phyloP scores from a whole-genome alignment of 495 filamentous ascomycete species.

The Rusavskia elegans region DNA sequence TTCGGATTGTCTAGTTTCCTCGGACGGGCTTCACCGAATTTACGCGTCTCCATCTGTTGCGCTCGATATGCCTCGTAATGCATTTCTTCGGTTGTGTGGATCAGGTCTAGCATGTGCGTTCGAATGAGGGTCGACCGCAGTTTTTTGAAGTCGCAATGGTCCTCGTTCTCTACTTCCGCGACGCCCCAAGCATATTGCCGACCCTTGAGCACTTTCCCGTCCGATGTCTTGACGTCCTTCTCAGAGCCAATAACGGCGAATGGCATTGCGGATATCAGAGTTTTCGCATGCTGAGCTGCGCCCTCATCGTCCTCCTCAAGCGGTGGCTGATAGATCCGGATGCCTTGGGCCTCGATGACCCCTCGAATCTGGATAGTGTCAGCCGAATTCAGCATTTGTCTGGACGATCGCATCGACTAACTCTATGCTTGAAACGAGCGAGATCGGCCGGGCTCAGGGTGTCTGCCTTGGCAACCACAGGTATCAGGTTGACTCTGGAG shows the following conservation, averaged over 20 bases:
- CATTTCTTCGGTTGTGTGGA: slow-evolving; percentile 96
- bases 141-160: slow-evolving; percentile 99
- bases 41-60: slow-evolving; percentile 98
- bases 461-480: slow-evolving; percentile 95
- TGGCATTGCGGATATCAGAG: slow-evolving; percentile 90
- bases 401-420: slow-evolving; percentile 21
- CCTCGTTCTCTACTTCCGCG: slow-evolving; percentile 98
- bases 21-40: slow-evolving; percentile 94
- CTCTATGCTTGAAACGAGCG: slow-evolving; percentile 82
- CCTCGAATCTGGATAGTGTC: slow-evolving; percentile 55
- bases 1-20: slow-evolving; percentile 98
- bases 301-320: slow-evolving; percentile 96
- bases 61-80: slow-evolving; percentile 99
- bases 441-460: slow-evolving; percentile 87
- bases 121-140: slow-evolving; percentile 95
- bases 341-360: slow-evolving; percentile 93
- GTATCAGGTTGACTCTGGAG: slow-evolving; percentile 94
- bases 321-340: slow-evolving; percentile 97
- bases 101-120: slow-evolving; percentile 99
- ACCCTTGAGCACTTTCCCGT: slow-evolving; percentile 92
- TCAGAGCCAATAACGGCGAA: slow-evolving; percentile 98
- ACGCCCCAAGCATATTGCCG: slow-evolving; percentile 99
- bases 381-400: slow-evolving; percentile 2
- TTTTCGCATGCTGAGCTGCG: slow-evolving; percentile 82
- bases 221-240: slow-evolving; percentile 89